Base-by-base conservation (phyloP, 2,329 filamentous ascomycete genomes). In the Escovopsis sp. region DNA sequence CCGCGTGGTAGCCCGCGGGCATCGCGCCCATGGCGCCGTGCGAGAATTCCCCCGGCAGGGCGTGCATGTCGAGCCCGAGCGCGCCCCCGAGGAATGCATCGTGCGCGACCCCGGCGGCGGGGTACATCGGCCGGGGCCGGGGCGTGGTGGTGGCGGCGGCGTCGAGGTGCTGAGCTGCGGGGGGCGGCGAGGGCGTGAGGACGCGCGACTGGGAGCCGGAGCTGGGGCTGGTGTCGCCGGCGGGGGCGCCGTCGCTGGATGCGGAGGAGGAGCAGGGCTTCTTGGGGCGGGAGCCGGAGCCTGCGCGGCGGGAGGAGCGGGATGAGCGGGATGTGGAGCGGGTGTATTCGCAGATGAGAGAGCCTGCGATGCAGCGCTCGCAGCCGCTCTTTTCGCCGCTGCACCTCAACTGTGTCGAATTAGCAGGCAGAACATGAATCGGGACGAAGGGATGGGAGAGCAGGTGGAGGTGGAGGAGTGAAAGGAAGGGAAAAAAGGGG, bases 361-460 rank as follows among this genome's bases (percentile, higher is more conserved):
- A 47, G 32, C 54, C 53, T 24, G 50, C 46, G 27, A 53, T 42
- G 45, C 60, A 63, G 13, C 60, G 50, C 31, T 62, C 54, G 42
- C 60, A 63, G 27, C 60, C 60, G 27, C 54, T 51, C 47, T 58
- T 62, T 36, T 61, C 58, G 31, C 60, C 60, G 42, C 56, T 62
- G 44, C 60, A 63, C 41, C 56, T 58, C 39, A 62, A 51, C 60
- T 63, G 40, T 35, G 11, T 34, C 11, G 33, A 16, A 39, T 50
- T 41, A 50, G 48, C 43, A 14, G 38, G 33, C 12, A 12, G 5
- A 11, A 7, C 27, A 29, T 29, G 27, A 9, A 27, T 27, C 6
- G 9, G 25, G 25, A 27, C 6, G 25, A 27, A 27, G 9, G 25
- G 25, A 5, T 9, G 25, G 5, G 25, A 27, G 25, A 27, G 9